Evolutionary conservation across 805 yeast species (phyloP), one percentile per base, ranked within the genome.

Genomic region (Kodamaea hsintzibuensis): DNA sequence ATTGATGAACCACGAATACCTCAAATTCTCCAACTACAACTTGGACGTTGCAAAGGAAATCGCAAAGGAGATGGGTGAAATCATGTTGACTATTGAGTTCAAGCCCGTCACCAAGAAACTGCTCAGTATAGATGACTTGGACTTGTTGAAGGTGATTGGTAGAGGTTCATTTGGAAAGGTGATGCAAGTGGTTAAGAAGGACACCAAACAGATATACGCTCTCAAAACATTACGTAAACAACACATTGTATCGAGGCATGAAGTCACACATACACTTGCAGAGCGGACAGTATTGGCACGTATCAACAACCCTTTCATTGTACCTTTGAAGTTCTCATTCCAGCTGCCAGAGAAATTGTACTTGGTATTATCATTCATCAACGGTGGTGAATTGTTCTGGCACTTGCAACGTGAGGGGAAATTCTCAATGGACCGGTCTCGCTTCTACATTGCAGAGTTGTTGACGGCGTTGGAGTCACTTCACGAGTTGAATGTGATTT

Each of bases 131-230:
- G 97, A 91, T 54, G 97, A 93, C 66, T 93, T 95, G 72, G 97
- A 91, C 63, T 74, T 95, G 50, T 79, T 95, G 61, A 95, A 95
- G 71, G 99, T 95, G 18, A 91, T 95, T 52, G 99, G 99, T 38
- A 95, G 95, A 69, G 99, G 99, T 7, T 91, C 98, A 8, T 95
- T 95, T 69, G 99, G 99, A 50, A 95, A 95, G 72, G 99, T 95
- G 51, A 95, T 95, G 98, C 99, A 95, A 72, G 99, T 95, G 42
- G 85, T 91, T 58, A 95, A 95, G 73, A 90, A 89, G 62, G 99
- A 95, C 70, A 95, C 99, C 2, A 88, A 88, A 59, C 96, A 93
- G 68, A 86, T 95, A 19, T 95, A 95, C 70, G 99, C 99, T 1
- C 77, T 95, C 66, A 95, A 95, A 71, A 91, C 98, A 0, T 84